Conservation (phyloP, 2,329 filamentous ascomycete species). For the Calonectria henricotiae region DNA sequence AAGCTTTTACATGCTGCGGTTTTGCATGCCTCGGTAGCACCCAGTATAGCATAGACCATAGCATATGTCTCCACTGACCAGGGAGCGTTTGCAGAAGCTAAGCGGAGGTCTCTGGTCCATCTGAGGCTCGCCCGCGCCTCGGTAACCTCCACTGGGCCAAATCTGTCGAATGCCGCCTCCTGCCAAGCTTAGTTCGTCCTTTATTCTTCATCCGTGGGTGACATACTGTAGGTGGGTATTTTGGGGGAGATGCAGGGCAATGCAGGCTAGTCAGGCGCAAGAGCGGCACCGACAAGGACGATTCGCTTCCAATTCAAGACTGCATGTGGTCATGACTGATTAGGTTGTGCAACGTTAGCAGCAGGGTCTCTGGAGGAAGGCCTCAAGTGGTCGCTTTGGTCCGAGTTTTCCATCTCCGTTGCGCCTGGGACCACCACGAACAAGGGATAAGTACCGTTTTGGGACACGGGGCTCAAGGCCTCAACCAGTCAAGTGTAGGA, state of each 20-base stretch:
- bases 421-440: conserved; percentile 31
- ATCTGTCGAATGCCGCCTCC: not conserved
- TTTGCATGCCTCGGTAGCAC: conserved; percentile 25
- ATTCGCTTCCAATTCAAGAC: conserved; percentile 18
- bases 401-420: conserved; percentile 34
- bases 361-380: conserved; percentile 27
- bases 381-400: conserved; percentile 34
- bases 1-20: conserved; percentile 17
- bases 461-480: conserved; percentile 55
- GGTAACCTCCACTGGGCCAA: conserved; percentile 21
- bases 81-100: conserved; percentile 21
- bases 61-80: conserved; percentile 4
- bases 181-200: conserved; percentile 18
- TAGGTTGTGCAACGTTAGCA: conserved; percentile 36
- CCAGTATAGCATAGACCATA: conserved; percentile 4
- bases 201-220: not conserved
- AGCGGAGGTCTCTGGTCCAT: conserved; percentile 22
- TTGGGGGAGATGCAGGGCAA: conserved; percentile 26
- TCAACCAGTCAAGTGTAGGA: conserved; percentile 48
- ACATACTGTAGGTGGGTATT: conserved; percentile 7
- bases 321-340: conserved; percentile 16
- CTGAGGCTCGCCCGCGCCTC: conserved; percentile 24
- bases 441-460: conserved; percentile 52
- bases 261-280: conserved; percentile 16
- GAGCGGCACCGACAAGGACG: conserved; percentile 26